These are phyloP conservation scores for Alternaria incomplexa DNA, from an alignment of 2,329 filamentous ascomycete species.

Conservation along the genomic window DNA sequence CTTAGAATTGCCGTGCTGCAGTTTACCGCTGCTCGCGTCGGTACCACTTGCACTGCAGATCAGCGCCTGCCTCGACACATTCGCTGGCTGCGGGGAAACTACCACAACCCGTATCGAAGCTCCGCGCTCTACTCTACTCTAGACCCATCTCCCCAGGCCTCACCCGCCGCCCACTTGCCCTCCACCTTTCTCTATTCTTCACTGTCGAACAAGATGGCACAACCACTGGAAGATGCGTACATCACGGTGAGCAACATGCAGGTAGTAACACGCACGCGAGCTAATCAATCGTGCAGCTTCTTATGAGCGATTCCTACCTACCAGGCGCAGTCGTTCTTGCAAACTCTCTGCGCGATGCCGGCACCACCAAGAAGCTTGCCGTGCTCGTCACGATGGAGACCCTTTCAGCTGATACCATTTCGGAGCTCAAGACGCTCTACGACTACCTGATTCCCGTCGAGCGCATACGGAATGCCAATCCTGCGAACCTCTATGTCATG, in stretches of 20 bases:
- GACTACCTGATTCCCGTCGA: conserved; percentile 87
- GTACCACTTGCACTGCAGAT: conserved; percentile 24
- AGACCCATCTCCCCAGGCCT: background rate
- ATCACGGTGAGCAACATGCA: conserved; percentile 61
- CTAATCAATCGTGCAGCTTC: conserved; percentile 66
- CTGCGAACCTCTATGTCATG: conserved; percentile 89
- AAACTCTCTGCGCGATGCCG: conserved; percentile 91
- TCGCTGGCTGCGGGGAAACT: conserved; percentile 34
- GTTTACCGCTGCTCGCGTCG: conserved; percentile 27
- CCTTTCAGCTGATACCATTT: conserved; percentile 75
- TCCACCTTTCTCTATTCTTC: conserved; percentile 1
- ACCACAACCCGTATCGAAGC: conserved; percentile 19
- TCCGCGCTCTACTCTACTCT: conserved; percentile 3
- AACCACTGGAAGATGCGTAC: conserved; percentile 64
- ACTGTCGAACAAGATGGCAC: conserved; percentile 37
- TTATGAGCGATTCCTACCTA: conserved; percentile 90
- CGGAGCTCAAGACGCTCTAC: conserved; percentile 82
- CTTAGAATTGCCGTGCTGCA: conserved; percentile 21
- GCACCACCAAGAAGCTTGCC: conserved; percentile 83
- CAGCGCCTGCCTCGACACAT: conserved; percentile 28
- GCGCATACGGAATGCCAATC: conserved; percentile 75
- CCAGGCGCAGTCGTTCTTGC: conserved; percentile 93
- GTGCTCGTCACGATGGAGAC: conserved; percentile 82
- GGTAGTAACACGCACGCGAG: conserved; percentile 28
- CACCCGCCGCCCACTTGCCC: background rate